phyloP scores from a whole-genome alignment of 805 yeast species.

The Yarrowia hollandica region DNA sequence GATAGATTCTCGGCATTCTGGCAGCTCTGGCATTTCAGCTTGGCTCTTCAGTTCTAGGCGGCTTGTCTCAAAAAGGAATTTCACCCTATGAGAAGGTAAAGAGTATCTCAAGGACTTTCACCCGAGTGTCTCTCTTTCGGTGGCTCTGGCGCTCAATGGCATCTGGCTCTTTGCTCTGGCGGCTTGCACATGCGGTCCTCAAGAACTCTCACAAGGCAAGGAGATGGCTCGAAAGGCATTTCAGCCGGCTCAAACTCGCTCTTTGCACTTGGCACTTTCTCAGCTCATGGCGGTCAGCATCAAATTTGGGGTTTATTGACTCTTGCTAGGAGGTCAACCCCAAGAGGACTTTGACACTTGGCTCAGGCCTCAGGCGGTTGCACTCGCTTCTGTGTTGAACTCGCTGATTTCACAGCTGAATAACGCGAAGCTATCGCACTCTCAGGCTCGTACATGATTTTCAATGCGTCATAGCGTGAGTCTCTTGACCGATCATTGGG shows the following conservation, averaged over 20 bases:
- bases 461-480: neutral
- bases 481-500: neutral
- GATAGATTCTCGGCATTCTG: neutral
- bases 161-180: neutral
- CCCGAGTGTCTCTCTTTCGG: neutral
- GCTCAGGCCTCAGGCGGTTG: slow-evolving; percentile 2
- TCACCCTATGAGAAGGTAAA: too few species aligned
- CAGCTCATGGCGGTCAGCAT: slow-evolving; percentile 9
- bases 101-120: neutral
- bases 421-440: too few species aligned
- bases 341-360: neutral
- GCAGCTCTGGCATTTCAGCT: slow-evolving; percentile 17
- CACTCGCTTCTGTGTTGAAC: neutral
- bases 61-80: slow-evolving; percentile 7
- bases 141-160: neutral
- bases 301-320: neutral
- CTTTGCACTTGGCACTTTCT: neutral
- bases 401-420: neutral
- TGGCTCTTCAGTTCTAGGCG: slow-evolving; percentile 21
- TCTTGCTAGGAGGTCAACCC: slow-evolving; percentile 3
- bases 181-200: neutral
- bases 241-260: too few species aligned
- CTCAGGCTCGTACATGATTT: neutral
- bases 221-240: neutral
- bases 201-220: neutral